Percentiles rank a stretch among this genome's conserved stretches.
Evolutionary conservation across 2,329 filamentous ascomycete species (phyloP).

Genomic region (Diplodia corticola): DNA sequence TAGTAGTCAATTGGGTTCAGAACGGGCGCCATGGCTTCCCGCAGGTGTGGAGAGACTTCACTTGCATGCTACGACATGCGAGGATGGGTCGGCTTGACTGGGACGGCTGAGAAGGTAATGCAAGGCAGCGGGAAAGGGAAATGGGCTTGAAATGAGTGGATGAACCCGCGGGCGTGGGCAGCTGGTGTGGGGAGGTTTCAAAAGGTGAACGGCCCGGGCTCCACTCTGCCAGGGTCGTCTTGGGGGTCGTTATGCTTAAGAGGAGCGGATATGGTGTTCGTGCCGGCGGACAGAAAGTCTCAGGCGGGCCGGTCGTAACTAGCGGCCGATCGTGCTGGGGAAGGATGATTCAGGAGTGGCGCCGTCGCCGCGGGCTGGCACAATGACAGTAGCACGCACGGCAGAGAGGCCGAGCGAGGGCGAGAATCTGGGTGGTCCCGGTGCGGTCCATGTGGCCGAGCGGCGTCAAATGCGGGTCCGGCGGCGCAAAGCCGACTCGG

Average conservation of each 20-base stretch:
- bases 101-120: background rate
- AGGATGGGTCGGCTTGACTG: background rate
- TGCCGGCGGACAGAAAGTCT: background rate
- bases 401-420: background rate
- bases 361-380: slow-evolving; percentile 11
- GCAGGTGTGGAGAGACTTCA: background rate
- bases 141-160: background rate
- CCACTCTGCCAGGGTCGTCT: background rate
- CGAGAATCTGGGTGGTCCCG: background rate
- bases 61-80: slow-evolving; percentile 15
- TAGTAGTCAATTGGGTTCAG: slow-evolving; percentile 13
- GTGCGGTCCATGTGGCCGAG: background rate
- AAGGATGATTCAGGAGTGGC: slow-evolving; percentile 10
- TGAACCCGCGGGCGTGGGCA: background rate
- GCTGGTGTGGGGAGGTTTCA: background rate
- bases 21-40: slow-evolving; percentile 23
- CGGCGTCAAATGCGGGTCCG: background rate
- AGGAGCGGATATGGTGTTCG: slow-evolving; percentile 1
- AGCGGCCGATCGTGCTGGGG: slow-evolving; percentile 6
- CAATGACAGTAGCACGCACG: slow-evolving; percentile 8
- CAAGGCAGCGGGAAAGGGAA: background rate
- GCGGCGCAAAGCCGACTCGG: background rate
- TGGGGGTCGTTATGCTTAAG: slow-evolving; percentile 8
- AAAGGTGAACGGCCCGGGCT: background rate
- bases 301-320: slow-evolving; percentile 5